Evolutionary conservation across 2,329 filamentous ascomycete genomes (phyloP), one percentile per base, ranked within the genome.

Genomic region (Metarhizium brunneum): DNA sequence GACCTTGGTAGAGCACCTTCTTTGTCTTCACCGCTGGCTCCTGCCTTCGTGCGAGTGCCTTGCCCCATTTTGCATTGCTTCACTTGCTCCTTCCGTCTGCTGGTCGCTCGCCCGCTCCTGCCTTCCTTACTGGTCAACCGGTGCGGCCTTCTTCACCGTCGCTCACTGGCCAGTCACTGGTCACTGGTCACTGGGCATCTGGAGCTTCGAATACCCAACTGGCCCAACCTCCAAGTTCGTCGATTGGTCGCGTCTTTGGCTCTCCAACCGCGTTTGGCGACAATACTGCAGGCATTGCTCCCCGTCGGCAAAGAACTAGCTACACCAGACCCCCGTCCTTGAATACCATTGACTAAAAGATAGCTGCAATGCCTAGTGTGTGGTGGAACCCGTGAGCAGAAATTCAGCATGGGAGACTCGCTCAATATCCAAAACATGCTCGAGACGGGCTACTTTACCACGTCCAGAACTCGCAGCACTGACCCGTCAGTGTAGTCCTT

Each of bases 381-480:
- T 51, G 47, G 52, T 54, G 55, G 49, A 36, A 55, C 55, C 55
- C 58, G 53, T 32, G 45, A 38, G 45, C 32, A 54, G 38, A 45
- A 43, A 57, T 57, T 56, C 67, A 73, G 60, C 50, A 78, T 78
- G 76, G 71, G 68, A 55, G 72, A 74, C 56, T 66, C 67, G 55
- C 62, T 72, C 54, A 71, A 77, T 60, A 73, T 80, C 43, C 68
- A 78, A 47, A 70, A 71, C 58, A 66, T 79, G 58, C 70, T 81
- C 42, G 67, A 74, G 60, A 76, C 75, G 61, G 78, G 78, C 54
- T 77, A 75, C 56, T 81, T 77, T 64, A 76, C 70, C 59, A 78
- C 76, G 36, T 73, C 76, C 8, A 72, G 77, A 59, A 70, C 72
- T 42, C 68, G 63, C 55, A 67, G 63, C 54, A 60, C 65, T 50